phyloP scores from a whole-genome alignment of 306 rosid species.

The Acmispon strigosus region DNA sequence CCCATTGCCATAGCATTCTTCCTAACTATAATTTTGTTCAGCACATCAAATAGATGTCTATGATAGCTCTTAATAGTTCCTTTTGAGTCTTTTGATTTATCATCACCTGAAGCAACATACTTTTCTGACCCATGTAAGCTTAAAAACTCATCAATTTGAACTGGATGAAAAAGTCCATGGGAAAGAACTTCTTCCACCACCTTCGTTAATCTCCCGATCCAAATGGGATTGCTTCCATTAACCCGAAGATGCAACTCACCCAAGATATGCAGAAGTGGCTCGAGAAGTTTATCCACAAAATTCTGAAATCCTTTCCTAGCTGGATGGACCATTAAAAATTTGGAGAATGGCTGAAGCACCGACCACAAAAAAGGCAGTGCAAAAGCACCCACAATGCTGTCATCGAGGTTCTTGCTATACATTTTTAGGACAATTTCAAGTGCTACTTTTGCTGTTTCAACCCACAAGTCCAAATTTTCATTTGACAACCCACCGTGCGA shows the following conservation, averaged over 20 bases:
- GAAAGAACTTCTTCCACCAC: conserved; percentile 67
- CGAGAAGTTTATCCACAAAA: conserved; percentile 73
- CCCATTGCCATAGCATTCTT: conserved; percentile 55
- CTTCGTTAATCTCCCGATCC: conserved; percentile 42
- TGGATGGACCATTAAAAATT: conserved; percentile 57
- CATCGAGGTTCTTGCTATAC: conserved; percentile 36
- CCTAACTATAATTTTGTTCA: conserved; percentile 41
- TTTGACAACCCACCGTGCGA: conserved; percentile 67
- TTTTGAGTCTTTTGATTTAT: conserved; percentile 39
- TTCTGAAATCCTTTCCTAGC: conserved; percentile 61
- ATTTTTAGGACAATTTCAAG: conserved; percentile 54
- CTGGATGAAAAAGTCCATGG: conserved; percentile 66
- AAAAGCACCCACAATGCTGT: conserved; percentile 36
- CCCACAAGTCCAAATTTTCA: conserved; percentile 71
- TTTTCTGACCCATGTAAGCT: conserved; percentile 51
- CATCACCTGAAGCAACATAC: conserved; percentile 38
- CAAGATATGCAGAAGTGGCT: conserved; percentile 60
- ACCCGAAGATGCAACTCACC: conserved; percentile 46
- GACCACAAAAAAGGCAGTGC: conserved; percentile 43
- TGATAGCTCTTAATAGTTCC: conserved; percentile 61
- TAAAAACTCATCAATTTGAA: conserved; percentile 71
- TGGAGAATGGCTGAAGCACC: conserved; percentile 79
- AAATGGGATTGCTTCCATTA: conserved; percentile 30
- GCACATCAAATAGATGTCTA: conserved; percentile 67
- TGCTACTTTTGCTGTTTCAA: conserved; percentile 41